Percentiles rank a stretch among this genome's conserved stretches.
Conservation (phyloP, 139 green algal species). For the Chara braunii region DNA sequence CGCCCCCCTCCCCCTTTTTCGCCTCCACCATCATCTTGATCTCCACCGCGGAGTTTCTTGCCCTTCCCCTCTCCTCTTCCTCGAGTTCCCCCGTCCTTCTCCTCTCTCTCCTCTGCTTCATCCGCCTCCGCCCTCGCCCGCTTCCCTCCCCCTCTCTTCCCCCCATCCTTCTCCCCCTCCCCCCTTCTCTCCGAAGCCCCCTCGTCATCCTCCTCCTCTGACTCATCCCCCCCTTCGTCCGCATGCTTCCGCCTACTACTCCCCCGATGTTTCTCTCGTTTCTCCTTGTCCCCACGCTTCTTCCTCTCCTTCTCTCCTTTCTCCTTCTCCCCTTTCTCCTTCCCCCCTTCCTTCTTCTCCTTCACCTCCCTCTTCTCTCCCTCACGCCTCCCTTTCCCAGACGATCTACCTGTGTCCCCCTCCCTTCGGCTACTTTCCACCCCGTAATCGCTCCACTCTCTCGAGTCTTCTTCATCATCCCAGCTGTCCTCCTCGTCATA, state of each 20-base stretch:
- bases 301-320: background rate
- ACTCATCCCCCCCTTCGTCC: background rate
- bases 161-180: background rate
- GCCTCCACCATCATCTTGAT: background rate
- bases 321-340: constrained; percentile 5
- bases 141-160: background rate
- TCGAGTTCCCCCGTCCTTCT: background rate
- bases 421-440: no score
- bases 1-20: background rate
- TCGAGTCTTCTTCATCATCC: no score
- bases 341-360: background rate
- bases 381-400: constrained; percentile 1
- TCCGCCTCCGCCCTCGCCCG: background rate
- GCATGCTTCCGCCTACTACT: background rate
- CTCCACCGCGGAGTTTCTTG: background rate
- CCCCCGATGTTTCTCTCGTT: constrained; percentile 3
- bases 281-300: background rate
- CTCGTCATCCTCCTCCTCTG: background rate
- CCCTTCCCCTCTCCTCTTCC: constrained; percentile 5
- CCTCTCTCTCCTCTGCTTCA: background rate
- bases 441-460: no score
- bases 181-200: background rate
- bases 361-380: constrained; percentile 6
- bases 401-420: no score
- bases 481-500: no score